Conservation (phyloP, 139 green algal species). For the Asterochloris sp. region DNA sequence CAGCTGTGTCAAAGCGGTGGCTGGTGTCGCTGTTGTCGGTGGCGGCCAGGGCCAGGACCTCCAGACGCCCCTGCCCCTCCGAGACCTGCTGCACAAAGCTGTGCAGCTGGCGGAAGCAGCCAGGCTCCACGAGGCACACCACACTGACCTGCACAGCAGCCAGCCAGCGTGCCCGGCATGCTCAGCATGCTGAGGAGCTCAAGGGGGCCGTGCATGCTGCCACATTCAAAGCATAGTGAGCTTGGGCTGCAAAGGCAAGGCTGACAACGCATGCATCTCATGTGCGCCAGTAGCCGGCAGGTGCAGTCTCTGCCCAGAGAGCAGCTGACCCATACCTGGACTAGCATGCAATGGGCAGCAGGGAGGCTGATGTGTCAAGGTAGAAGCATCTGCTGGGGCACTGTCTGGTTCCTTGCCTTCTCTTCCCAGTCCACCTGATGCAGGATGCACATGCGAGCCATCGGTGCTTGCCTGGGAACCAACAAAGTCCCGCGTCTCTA, state of each 20-base stretch:
- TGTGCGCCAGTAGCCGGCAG: too few relatives aligned
- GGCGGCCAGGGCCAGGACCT: slow-evolving; percentile 80
- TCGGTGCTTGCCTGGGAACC: too few relatives aligned
- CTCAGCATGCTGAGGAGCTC: too few relatives aligned
- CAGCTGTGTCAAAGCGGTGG: not conserved
- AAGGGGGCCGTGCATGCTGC: not conserved
- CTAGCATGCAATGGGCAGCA: too few relatives aligned
- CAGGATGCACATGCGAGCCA: too few relatives aligned
- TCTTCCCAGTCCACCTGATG: too few relatives aligned
- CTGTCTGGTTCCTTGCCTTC: too few relatives aligned
- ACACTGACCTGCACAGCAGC: slow-evolving; percentile 18
- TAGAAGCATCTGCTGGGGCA: too few relatives aligned
- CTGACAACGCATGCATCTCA: not conserved
- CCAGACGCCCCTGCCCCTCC: slow-evolving; percentile 62
- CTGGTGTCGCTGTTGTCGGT: slow-evolving; percentile 22
- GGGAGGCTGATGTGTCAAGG: too few relatives aligned
- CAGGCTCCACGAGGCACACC: slow-evolving; percentile 79
- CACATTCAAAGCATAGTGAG: not conserved
- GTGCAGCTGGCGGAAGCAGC: slow-evolving; percentile 81
- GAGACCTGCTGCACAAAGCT: slow-evolving; percentile 57
- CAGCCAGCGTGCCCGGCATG: not conserved
- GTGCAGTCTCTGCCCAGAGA: too few relatives aligned
- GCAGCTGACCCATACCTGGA: too few relatives aligned
- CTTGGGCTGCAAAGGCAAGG: not conserved
- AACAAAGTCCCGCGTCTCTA: not conserved